Conservation (phyloP, 2,329 filamentous ascomycete genomes). For the Massarina eburnea region DNA sequence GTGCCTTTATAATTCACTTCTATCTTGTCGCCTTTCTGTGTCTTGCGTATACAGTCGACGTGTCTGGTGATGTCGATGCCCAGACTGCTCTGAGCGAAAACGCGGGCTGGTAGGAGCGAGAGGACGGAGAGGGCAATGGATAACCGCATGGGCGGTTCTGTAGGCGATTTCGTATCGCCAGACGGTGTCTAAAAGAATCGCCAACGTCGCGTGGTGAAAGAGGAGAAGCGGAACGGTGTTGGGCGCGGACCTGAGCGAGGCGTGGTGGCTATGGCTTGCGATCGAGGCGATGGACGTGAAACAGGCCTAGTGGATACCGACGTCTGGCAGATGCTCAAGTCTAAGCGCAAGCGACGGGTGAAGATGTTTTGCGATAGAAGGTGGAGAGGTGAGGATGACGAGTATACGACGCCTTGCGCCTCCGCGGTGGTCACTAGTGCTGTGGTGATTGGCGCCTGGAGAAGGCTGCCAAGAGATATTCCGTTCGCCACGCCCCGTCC, state of each 20-base stretch:
- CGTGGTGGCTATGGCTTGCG: not conserved
- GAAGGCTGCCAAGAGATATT: not conserved
- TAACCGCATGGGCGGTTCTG: constrained; percentile 30
- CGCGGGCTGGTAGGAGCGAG: constrained; percentile 22
- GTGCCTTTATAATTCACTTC: constrained; percentile 54
- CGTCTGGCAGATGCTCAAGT: not conserved
- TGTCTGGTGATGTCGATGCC: constrained; percentile 47
- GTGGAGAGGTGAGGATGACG: not conserved
- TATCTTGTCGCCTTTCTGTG: constrained; percentile 50
- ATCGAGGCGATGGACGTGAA: not conserved
- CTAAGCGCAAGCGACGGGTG: not conserved
- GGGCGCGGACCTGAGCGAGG: not conserved
- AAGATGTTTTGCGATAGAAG: not conserved
- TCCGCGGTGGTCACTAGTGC: not conserved
- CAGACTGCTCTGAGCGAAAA: constrained; percentile 28
- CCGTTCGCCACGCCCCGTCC: not conserved
- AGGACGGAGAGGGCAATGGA: constrained; percentile 23
- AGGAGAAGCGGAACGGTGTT: not conserved
- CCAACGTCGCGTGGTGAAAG: not conserved
- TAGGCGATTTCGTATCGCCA: constrained; percentile 4
- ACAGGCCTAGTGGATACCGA: not conserved
- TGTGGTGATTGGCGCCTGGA: not conserved
- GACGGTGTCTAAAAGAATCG: not conserved
- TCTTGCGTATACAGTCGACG: constrained; percentile 48
- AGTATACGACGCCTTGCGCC: not conserved